These are phyloP conservation scores for Cornus suecica DNA, from an alignment of 148 eudicot genomes.

Conservation along the genomic window DNA sequence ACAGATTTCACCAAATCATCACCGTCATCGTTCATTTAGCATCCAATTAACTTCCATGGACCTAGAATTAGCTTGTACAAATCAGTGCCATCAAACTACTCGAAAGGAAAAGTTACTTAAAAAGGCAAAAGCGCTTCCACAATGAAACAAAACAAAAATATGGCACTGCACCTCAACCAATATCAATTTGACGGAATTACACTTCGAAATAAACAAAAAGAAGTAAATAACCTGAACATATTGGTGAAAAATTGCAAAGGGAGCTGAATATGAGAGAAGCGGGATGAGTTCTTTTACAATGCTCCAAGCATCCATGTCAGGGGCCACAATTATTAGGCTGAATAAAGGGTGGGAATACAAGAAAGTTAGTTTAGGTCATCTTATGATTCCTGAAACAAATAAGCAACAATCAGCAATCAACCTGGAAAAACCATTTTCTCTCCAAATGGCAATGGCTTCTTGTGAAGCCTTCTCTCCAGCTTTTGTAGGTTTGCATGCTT, in stretches of 20 bases:
- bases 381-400: neutral
- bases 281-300: constrained; percentile 72
- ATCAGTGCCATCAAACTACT: neutral
- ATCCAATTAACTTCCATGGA: neutral
- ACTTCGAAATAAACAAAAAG: neutral
- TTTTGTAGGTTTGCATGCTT: constrained; percentile 45
- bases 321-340: constrained; percentile 86
- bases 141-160: neutral
- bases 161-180: neutral
- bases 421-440: constrained; percentile 91
- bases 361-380: neutral
- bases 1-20: neutral
- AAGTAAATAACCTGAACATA: constrained; percentile 62
- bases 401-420: constrained; percentile 11
- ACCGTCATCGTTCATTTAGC: too few species aligned
- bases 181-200: neutral
- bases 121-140: neutral
- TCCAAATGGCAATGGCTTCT: constrained; percentile 70
- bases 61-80: neutral
- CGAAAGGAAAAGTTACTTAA: neutral
- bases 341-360: constrained; percentile 17
- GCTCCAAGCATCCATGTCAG: constrained; percentile 80
- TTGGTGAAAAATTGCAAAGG: constrained; percentile 91
- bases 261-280: constrained; percentile 73
- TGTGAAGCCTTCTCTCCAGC: constrained; percentile 74